These are phyloP conservation scores for Suillus cothurnatus DNA, from an alignment of 768 basidiomycete species.

Conservation along the genomic window DNA sequence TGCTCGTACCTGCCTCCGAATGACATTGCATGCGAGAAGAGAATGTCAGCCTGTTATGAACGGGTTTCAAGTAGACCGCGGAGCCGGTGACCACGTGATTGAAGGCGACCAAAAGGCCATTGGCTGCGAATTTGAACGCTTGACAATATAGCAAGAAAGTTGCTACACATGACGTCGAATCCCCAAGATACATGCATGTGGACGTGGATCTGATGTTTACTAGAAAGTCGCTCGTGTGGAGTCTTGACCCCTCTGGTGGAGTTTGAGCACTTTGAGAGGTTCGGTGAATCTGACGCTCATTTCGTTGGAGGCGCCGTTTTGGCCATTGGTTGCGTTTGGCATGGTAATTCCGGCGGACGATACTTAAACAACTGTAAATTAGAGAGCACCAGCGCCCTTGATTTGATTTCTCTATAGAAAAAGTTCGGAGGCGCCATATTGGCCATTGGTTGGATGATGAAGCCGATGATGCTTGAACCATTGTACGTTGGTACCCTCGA, in stretches of 20 bases:
- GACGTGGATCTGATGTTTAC: neutral
- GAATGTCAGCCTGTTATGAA: neutral
- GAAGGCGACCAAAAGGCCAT: slow-evolving; percentile 3
- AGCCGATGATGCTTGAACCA: neutral
- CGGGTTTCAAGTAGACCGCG: neutral
- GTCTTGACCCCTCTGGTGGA: neutral
- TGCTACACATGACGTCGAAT: neutral
- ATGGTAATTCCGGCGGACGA: neutral
- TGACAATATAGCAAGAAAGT: neutral
- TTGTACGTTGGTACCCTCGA: neutral
- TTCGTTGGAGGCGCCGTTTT: neutral
- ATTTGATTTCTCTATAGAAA: neutral
- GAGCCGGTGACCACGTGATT: neutral
- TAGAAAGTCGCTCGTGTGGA: neutral
- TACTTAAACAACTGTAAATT: neutral
- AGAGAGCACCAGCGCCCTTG: neutral
- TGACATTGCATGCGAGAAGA: neutral
- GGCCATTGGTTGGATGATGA: neutral
- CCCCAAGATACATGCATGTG: neutral
- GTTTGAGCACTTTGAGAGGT: neutral
- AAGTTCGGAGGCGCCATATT: neutral
- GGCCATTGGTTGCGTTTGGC: neutral
- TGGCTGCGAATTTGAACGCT: neutral
- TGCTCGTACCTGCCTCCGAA: neutral
- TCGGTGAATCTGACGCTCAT: neutral